Evolutionary conservation across 2,329 filamentous ascomycete genomes (phyloP).

Genomic region (Arthrobotrys megalospora): DNA sequence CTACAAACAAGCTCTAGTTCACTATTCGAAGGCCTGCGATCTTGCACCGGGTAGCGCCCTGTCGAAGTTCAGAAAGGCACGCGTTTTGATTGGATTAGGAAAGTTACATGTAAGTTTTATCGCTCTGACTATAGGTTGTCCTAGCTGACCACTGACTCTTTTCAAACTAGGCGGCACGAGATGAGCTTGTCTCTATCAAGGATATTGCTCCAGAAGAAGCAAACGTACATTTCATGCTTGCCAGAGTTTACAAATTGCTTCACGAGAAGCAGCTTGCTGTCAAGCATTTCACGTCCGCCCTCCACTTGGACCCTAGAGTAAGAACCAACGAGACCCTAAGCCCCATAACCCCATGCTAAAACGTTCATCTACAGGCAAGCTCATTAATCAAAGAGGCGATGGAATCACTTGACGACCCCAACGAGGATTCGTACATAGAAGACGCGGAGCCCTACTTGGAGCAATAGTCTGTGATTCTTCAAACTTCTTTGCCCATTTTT

Average conservation of each 20-base stretch:
- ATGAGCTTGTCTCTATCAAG: constrained; percentile 88
- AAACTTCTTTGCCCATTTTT: neutral
- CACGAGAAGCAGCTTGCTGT: constrained; percentile 85
- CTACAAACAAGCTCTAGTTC: constrained; percentile 80
- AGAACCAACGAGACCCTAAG: constrained; percentile 63
- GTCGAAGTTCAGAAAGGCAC: constrained; percentile 92
- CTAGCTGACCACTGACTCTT: too few species aligned
- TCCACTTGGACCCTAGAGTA: constrained; percentile 97
- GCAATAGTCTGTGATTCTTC: constrained; percentile 30
- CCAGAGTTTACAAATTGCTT: constrained; percentile 82
- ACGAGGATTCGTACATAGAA: constrained; percentile 71
- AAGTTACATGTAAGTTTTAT: constrained; percentile 67
- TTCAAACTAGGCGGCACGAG: constrained; percentile 79
- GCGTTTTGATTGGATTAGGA: constrained; percentile 83
- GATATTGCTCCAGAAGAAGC: constrained; percentile 94
- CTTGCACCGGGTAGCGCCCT: constrained; percentile 85
- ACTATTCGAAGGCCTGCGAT: constrained; percentile 85
- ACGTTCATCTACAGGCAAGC: constrained; percentile 76
- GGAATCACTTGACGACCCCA: constrained; percentile 87
- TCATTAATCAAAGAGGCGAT: constrained; percentile 97
- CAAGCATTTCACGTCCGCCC: constrained; percentile 91
- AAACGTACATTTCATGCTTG: constrained; percentile 94
- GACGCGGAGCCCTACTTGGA: constrained; percentile 59
- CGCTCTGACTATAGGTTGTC: neutral
- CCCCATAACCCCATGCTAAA: constrained; percentile 1